Evolutionary conservation across 805 yeast species (phyloP), one percentile per base, ranked within the genome.

Genomic region (Lachancea nothofagi): DNA sequence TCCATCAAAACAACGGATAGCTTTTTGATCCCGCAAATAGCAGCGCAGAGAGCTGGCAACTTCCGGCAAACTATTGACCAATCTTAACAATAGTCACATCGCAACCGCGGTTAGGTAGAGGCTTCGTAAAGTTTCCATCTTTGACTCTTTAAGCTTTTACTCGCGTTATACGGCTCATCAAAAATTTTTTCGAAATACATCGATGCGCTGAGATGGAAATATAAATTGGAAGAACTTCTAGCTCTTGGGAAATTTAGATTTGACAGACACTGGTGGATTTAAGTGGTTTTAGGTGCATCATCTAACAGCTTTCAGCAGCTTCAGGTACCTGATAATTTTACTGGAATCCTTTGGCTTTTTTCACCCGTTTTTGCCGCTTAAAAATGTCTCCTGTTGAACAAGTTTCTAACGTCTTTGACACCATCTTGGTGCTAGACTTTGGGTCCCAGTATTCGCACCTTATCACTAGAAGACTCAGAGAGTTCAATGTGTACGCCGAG

Each of bases 401-500:
- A 68, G 97, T 93, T 46, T 77, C 95, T 54, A 77, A 76, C 54
- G 87, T 85, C 45, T 93, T 93, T 69, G 95, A 93, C 77, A 93
- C 98, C 71, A 88, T 93, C 53, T 75, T 93, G 70, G 97, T 93
- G 64, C 77, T 93, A 62, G 98, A 93, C 65, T 93, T 93, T 61
- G 98, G 98, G 47, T 93, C 98, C 46, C 98, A 93, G 71, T 93
- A 93, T 71, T 86, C 96, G 43, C 98, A 93, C 61, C 70, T 93
- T 63, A 88, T 93, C 64, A 89, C 97, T 46, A 83, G 98, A 70
- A 85, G 98, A 70, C 76, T 93, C 54, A 86, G 98, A 75, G 98
- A 93, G 67, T 85, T 89, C 74, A 88, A 93, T 65, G 90, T 93
- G 51, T 93, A 93, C 66, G 97, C 98, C 51, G 98, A 93, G 71